Evolutionary conservation across 371 early-diverging fungal genomes (phyloP).

Genomic region (Mycotypha africana): DNA sequence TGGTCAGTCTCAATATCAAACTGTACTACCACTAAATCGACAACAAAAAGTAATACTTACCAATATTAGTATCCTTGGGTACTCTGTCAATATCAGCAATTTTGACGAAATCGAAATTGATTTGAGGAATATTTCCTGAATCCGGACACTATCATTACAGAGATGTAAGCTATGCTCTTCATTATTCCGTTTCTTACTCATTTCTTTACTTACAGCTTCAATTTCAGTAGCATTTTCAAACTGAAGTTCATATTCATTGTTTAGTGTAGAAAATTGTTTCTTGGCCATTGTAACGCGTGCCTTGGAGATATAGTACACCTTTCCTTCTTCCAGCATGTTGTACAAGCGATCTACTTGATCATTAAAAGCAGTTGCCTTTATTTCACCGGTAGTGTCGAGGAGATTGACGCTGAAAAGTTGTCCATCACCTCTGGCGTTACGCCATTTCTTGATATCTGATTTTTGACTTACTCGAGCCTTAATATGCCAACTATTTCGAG

Average conservation of each 20-base stretch:
- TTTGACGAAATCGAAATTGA: conserved; percentile 65
- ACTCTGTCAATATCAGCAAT: conserved; percentile 55
- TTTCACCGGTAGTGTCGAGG: conserved; percentile 88
- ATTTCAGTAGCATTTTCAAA: conserved; percentile 70
- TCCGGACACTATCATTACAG: conserved; percentile 52
- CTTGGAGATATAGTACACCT: conserved; percentile 82
- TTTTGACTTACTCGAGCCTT: conserved; percentile 83
- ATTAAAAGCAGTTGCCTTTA: conserved; percentile 86
- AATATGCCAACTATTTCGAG: conserved; percentile 94
- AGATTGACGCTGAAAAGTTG: conserved; percentile 86
- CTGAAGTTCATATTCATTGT: conserved; percentile 91
- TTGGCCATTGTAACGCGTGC: conserved; percentile 84
- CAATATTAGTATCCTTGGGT: conserved; percentile 65
- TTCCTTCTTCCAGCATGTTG: conserved; percentile 68
- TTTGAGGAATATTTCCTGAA: conserved; percentile 54
- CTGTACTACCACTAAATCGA: background rate
- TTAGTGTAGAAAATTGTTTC: conserved; percentile 73
- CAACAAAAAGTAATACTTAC: conserved; percentile 39
- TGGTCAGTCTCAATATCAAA: too few relatives aligned
- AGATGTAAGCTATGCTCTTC: too few relatives aligned
- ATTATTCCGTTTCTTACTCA: too few relatives aligned
- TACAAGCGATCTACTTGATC: conserved; percentile 75
- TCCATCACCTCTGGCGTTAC: conserved; percentile 77
- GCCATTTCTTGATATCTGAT: conserved; percentile 77
- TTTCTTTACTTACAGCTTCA: conserved; percentile 48